Evolutionary conservation across 108 stramenopile species (phyloP), one percentile per base, ranked within the genome.

Genomic region (Phaeodactylum tricornutum): DNA sequence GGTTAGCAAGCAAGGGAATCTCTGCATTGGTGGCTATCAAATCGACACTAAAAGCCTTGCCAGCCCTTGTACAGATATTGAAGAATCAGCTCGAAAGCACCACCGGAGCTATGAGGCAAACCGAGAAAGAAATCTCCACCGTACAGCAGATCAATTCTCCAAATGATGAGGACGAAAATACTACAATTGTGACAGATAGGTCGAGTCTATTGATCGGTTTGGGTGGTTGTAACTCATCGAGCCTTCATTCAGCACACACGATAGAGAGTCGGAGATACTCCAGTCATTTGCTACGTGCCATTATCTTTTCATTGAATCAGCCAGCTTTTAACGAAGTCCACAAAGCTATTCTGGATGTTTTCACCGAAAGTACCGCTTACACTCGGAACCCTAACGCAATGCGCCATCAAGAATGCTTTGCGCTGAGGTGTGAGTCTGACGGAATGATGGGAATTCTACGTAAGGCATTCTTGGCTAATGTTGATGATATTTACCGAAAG

Each of bases 361-460:
- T 93, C 48, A 89, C 85, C 8, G 77, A 74, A 29, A 75, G 72
- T 42, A 87, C 92, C 14, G 47, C 65, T 19, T 87, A 66, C 59
- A 66, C 45, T 40, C 69, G 81, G 29, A 93, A 87, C 50, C 59
- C 67, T 16, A 79, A 89, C 51, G 81, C 81, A 21, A 87, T 85
- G 85, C 66, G 81, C 1, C 92, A 93, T 54, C 85, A 93, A 54
- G 87, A 87, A 52, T 93, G 92, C 58, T 93, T 89, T 53, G 92
- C 92, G 22, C 68, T 93, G 55, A 84, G 75, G 41, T 66, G 77
- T 12, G 80, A 85, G 7, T 79, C 79, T 14, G 74, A 80, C 60
- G 85, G 85, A 1, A 84, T 93, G 77, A 79, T 93, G 79, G 79
- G 78, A 37, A 62, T 92, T 25, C 38, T 84, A 42, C 78, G 85